phyloP scores from a whole-genome alignment of 768 basidiomycete genomes.

The Lactarius hatsudake region DNA sequence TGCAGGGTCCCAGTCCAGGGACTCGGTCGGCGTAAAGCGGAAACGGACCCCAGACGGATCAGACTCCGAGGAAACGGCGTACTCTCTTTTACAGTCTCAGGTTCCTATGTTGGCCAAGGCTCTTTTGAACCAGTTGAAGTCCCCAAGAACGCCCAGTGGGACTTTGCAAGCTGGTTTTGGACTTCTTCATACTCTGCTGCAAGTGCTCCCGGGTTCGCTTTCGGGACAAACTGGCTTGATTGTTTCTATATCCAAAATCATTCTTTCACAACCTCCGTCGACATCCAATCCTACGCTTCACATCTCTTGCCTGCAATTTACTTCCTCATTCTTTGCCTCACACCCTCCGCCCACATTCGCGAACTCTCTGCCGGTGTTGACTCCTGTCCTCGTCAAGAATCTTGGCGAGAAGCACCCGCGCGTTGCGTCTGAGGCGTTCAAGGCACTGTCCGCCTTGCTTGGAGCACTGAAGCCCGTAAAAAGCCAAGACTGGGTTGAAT shows the following conservation, averaged over 20 bases:
- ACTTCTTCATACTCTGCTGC: constrained; percentile 70
- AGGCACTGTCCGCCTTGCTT: constrained; percentile 79
- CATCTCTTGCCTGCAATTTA: constrained; percentile 81
- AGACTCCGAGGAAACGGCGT: constrained; percentile 70
- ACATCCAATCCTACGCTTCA: constrained; percentile 82
- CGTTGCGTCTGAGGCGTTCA: constrained; percentile 84
- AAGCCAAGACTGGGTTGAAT: constrained; percentile 61
- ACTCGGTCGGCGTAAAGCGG: constrained; percentile 60
- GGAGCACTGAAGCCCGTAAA: constrained; percentile 71
- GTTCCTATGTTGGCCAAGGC: constrained; percentile 77
- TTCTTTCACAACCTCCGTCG: constrained; percentile 64
- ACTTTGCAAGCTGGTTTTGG: constrained; percentile 86
- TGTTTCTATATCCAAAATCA: constrained; percentile 57
- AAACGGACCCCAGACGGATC: constrained; percentile 78
- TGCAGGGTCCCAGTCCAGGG: constrained; percentile 52
- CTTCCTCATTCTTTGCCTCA: constrained; percentile 76
- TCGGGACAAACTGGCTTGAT: constrained; percentile 65
- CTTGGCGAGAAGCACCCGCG: constrained; percentile 84
- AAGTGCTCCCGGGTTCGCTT: constrained; percentile 81
- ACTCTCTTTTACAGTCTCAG: constrained; percentile 67
- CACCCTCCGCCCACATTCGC: constrained; percentile 61
- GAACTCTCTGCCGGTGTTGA: constrained; percentile 60
- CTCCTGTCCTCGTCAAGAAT: constrained; percentile 70
- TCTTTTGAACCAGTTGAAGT: constrained; percentile 82
- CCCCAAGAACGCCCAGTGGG: constrained; percentile 68